Evolutionary conservation across 192 early-diverging fungal species (phyloP).

Genomic region (Powellomyces hirtus): DNA sequence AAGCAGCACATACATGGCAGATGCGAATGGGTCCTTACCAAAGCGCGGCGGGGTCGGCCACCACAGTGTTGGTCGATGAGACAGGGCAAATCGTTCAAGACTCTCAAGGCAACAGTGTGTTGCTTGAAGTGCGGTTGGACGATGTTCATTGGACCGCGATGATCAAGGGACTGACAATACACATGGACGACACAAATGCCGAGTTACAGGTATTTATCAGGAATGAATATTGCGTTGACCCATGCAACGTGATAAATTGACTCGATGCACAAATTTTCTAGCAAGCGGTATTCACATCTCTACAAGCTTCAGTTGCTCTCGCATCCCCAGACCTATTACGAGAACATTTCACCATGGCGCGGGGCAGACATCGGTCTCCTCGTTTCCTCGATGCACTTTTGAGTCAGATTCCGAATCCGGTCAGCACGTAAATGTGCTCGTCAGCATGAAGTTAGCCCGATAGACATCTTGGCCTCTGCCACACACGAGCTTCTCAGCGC

Average conservation of each 20-base stretch:
- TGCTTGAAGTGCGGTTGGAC: slow-evolving; percentile 48
- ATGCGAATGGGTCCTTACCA: slow-evolving; percentile 11
- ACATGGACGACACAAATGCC: slow-evolving; percentile 55
- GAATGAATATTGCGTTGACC: background rate
- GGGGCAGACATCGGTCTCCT: slow-evolving; percentile 15
- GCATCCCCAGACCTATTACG: slow-evolving; percentile 1
- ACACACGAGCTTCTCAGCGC: no score
- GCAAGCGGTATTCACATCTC: slow-evolving; percentile 24
- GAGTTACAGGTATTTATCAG: slow-evolving; percentile 44
- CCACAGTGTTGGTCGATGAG: slow-evolving; percentile 11
- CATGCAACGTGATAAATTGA: background rate
- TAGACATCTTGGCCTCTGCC: no score
- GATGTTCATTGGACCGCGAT: slow-evolving; percentile 50
- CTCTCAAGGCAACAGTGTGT: background rate
- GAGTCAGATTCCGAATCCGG: background rate
- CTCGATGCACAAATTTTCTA: background rate
- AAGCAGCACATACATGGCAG: slow-evolving; percentile 19
- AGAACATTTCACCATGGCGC: slow-evolving; percentile 13
- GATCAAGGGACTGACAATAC: slow-evolving; percentile 51
- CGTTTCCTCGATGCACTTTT: slow-evolving; percentile 21
- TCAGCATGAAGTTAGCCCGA: background rate
- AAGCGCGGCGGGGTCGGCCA: slow-evolving; percentile 8
- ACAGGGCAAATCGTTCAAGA: background rate
- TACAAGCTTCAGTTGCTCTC: background rate
- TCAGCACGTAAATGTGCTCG: background rate